These are phyloP conservation scores for Elsinoe fawcettii DNA, from an alignment of 2,329 filamentous ascomycete species.

Conservation along the genomic window DNA sequence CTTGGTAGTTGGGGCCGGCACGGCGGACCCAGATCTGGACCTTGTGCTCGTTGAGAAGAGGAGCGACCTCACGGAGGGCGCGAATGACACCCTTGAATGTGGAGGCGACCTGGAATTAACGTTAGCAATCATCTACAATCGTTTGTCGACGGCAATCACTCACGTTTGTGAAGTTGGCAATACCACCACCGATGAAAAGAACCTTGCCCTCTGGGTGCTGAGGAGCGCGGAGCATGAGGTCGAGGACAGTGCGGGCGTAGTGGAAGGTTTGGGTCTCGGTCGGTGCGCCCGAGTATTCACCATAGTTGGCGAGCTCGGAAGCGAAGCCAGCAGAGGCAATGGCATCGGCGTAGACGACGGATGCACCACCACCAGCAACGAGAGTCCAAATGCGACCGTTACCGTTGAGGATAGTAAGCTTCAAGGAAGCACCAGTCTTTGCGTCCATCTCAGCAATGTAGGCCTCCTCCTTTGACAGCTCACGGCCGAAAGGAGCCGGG, in stretches of 20 bases:
- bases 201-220: conserved; percentile 86
- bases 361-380: conserved; percentile 98
- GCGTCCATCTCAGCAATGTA: conserved; percentile 98
- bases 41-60: conserved; percentile 86
- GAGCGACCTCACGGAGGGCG: conserved; percentile 82
- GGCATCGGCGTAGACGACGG: conserved; percentile 96
- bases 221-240: conserved; percentile 93
- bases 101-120: conserved; percentile 56
- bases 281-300: conserved; percentile 97
- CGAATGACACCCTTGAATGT: conserved; percentile 99
- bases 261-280: conserved; percentile 99
- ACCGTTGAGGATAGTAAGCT: conserved; percentile 91
- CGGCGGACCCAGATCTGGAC: conserved; percentile 92
- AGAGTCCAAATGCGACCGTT: conserved; percentile 94
- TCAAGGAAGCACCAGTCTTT: conserved; percentile 98
- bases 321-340: conserved; percentile 95
- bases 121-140: not conserved
- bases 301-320: conserved; percentile 96
- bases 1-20: conserved; percentile 97
- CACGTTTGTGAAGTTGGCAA: conserved; percentile 99
- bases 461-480: conserved; percentile 96
- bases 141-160: too few relatives aligned
- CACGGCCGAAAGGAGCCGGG: conserved; percentile 96
- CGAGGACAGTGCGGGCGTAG: conserved; percentile 93
- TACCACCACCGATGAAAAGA: conserved; percentile 98